Base-by-base conservation (phyloP, 306 rosid species). In the Vicia sativa region DNA sequence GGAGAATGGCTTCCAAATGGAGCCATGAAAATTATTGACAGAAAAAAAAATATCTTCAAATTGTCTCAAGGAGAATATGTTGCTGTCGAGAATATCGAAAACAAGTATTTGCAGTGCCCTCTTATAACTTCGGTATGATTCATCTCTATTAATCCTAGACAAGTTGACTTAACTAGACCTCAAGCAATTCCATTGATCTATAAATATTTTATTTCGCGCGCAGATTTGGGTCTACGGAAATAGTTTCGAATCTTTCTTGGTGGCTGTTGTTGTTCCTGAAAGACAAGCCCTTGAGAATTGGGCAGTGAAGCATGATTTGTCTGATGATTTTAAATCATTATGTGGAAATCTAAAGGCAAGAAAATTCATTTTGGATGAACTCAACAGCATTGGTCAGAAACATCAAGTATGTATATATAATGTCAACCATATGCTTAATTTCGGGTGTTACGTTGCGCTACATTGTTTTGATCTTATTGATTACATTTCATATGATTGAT, bases 221-320 rank as follows among this genome's bases (percentile, higher is more conserved):
- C 81, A 92, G 98, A 77, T 92, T 69, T 92, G 96, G 98, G 96
- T 92, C 52, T 86, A 92, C 21, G 98, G 98, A 73, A 92, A 87
- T 83, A 92, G 96, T 80, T 92, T 90, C 23, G 98, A 92, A 85
- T 86, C 98, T n/a, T 92, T 81, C 77, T 87, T 92, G 53, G 98
- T 92, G 77, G 93, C 96, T 57, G 90, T 92, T 72, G 96, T 80
- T 41, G 85, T 90, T 71, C 98, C 98, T 12, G 98, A 90, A 65
- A 75, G 45, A 52, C 82, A 71, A 54, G 86, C 83, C n/a, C 72
- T 92, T 50, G 96, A 87, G 79, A 84, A 87, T 69, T 92, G 98
- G 98, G 93, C 96, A 31, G 66, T 23, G 57, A 77, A 78, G 67
- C 68, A 83, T 74, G 37, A 87, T 43, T 69, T 74, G 68, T 77